A percentile compares a stretch with the other conserved stretches of the same genome.
Evolutionary conservation across 2,329 filamentous ascomycete species (phyloP).

Genomic region (Juglanconis oblonga): DNA sequence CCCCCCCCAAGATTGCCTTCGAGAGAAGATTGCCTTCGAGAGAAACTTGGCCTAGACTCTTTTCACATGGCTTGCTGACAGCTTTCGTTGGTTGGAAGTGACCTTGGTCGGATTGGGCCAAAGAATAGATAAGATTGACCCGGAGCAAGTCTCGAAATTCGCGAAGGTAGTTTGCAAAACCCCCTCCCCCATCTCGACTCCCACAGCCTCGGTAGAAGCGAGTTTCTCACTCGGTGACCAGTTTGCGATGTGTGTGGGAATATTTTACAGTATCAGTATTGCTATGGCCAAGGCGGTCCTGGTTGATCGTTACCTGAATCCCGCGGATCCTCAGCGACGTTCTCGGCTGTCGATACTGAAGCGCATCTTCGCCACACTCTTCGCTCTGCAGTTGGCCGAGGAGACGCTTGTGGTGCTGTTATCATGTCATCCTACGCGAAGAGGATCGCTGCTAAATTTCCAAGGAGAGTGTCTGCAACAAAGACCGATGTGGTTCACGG

Average conservation of each 20-base stretch:
- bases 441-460: neutral
- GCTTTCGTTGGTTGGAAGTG: neutral
- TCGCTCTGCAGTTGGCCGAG: constrained; percentile 1
- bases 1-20: no score
- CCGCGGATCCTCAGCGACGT: neutral
- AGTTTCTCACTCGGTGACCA: neutral
- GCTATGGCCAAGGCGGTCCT: constrained; percentile 1
- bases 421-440: neutral
- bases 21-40: neutral
- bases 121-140: neutral
- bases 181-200: no score
- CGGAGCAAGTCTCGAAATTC: neutral
- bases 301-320: neutral
- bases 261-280: constrained; percentile 7
- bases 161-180: neutral
- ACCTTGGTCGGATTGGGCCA: neutral
- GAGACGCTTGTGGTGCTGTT: neutral
- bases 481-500: constrained; percentile 9
- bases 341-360: neutral
- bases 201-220: no score
- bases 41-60: neutral
- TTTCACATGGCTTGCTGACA: neutral
- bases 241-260: neutral
- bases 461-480: constrained; percentile 2
- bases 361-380: neutral